Evolutionary conservation across 805 yeast species (phyloP), one percentile per base, ranked within the genome.

Genomic region (Spathaspora girioi): DNA sequence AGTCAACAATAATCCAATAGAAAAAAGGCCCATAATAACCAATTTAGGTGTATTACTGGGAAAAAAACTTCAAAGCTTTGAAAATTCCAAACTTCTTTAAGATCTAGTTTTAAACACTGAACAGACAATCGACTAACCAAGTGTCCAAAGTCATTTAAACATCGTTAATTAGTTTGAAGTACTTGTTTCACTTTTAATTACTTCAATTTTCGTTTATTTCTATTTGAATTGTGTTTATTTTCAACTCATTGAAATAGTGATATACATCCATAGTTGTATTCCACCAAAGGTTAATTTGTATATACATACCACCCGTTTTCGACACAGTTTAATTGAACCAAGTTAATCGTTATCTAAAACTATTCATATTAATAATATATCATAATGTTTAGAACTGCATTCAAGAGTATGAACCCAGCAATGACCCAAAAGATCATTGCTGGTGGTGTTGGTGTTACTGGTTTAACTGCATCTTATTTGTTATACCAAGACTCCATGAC

Each of bases 401-500:
- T 54, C 26, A 58, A 49, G 48, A 35, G 45, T 19, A 38, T 50
- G 10, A 51, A 48, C 47, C 51, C 38, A 49, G 55, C 63, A 48
- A 49, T 67, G 58, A 58, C 68, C 60, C 81, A 78, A 64, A 84
- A 77, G 65, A 65, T 77, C 62, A 73, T 84, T 61, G 77, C 80
- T 59, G 85, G 86, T 63, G 75, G 84, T 53, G 86, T 84, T 60
- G 89, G 88, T 54, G 79, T 83, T 48, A 79, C 89, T 53, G 96
- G 96, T 59, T 75, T 88, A 56, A 80, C 89, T 52, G 90, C 96
- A 45, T 87, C 94, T 53, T 87, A 86, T 70, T 76, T 87, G 64
- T 77, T 88, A 66, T 90, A 90, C 76, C 83, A 88, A 65, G 96
- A 90, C 70, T 79, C 91, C 29, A 81, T 84, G 71, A 84, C 90